Percentiles rank a stretch among this genome's conserved stretches.
Evolutionary conservation across 495 filamentous ascomycete species (phyloP).

Genomic region (Copromyces sp.): DNA sequence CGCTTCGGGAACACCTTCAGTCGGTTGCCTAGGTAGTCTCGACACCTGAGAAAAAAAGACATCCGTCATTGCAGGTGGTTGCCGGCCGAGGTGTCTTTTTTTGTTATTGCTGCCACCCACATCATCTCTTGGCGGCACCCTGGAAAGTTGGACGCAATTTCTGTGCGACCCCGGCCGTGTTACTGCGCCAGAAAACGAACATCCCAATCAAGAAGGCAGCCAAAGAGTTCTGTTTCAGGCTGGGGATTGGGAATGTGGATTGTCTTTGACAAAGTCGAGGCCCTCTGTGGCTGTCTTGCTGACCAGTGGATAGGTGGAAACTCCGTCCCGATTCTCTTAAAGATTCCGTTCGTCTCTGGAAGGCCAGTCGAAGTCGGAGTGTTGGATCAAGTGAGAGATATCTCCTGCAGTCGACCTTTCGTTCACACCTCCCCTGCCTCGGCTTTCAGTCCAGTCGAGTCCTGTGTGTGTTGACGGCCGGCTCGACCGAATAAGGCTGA

Average conservation of each 20-base stretch:
- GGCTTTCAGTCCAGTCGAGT: neutral
- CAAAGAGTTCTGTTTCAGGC: neutral
- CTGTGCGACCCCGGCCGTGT: neutral
- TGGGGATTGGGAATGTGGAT: neutral
- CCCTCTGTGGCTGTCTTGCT: neutral
- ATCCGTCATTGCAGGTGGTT: neutral
- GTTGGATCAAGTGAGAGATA: neutral
- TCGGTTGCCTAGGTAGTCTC: neutral
- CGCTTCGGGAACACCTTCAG: neutral
- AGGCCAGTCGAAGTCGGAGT: neutral
- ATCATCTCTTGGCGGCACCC: neutral
- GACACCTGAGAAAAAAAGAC: neutral
- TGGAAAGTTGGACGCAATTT: neutral
- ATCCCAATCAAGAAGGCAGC: constrained; percentile 4
- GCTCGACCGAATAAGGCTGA: neutral
- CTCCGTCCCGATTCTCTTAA: neutral
- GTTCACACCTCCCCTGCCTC: neutral
- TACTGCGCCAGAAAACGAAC: neutral
- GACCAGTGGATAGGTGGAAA: neutral
- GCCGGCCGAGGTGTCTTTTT: neutral
- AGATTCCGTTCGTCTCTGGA: neutral
- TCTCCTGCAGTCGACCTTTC: neutral
- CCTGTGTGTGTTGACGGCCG: neutral
- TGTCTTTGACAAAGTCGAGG: neutral
- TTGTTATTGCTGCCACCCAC: neutral